Base-by-base conservation (phyloP, 1,284 basidiomycete species). In the Thelephora terrestris region DNA sequence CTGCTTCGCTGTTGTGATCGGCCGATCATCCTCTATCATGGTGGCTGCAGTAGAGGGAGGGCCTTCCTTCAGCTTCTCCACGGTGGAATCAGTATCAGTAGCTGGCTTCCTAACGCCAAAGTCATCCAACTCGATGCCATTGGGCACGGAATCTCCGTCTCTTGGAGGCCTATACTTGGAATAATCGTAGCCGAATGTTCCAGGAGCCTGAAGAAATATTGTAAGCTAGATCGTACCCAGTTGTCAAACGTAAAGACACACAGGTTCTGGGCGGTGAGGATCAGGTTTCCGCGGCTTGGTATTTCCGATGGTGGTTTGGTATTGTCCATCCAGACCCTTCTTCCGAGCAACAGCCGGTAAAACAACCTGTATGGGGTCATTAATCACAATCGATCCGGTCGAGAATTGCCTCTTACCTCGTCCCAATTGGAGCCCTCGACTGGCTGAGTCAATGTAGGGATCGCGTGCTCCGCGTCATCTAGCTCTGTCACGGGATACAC, bases 281-380 rank as follows among this genome's bases (percentile, higher is more conserved):
- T 64, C 53, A 45, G 55, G 36, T 43, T 56, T 57, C 6, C 68
- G 64, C 7, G 62, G 61, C 58, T 66, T 76, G 24, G 79, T 73
- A 55, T 73, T 79, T 10, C 81, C 82, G 59, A 79, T 75, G 16
- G 74, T 81, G 47, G 74, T 71, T 53, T 79, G 73, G 56, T 82
- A 86, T 52, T 81, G 73, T 37, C 72, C 76, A 48, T 84, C 78
- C 40, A 89, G 60, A 9, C 87, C 88, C 58, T 82, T 82, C 69
- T 91, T 90, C 52, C 85, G 75, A 16, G 90, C 89, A 4, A 93
- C 85, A 3, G 84, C 85, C 9, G 81, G 81, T 9, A 85, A 63
- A 2, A 84, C 76, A 21, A 84, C 76, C 76, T 75, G 47, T 16
- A 47, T 16, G 10, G 21, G 12, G 20, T 40, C 29, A 49, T 5